Evolutionary conservation across 2,329 filamentous ascomycete genomes (phyloP).

Genomic region (Pseudogymnoascus sp.): DNA sequence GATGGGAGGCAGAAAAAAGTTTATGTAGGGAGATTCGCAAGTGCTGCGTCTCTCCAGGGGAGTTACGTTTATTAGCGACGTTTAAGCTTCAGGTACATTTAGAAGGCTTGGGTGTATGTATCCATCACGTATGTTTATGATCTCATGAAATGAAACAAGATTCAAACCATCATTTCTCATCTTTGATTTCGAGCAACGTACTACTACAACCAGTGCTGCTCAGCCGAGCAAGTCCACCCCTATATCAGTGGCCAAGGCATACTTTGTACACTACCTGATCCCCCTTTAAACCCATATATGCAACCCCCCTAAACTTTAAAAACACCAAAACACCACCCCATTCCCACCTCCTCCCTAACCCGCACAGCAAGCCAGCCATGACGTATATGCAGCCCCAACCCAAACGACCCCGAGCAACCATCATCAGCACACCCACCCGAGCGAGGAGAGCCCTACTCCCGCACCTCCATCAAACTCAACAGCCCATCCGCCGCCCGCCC

Average conservation of each 20-base stretch:
- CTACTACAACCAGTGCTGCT: background rate
- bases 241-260: background rate
- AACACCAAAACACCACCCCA: background rate
- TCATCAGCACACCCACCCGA: background rate
- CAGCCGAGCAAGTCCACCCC: background rate
- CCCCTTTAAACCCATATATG: conserved; percentile 3
- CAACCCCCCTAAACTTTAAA: background rate
- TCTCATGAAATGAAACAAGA: conserved; percentile 1
- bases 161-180: background rate
- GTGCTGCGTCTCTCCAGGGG: background rate
- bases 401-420: background rate
- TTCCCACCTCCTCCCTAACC: background rate
- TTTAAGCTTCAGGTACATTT: background rate
- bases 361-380: conserved; percentile 2
- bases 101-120: background rate
- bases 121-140: background rate
- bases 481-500: conserved; percentile 47
- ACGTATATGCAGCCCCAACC: conserved; percentile 6
- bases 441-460: background rate
- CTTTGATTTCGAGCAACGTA: conserved; percentile 1
- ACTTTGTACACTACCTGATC: background rate
- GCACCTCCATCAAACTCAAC: conserved; percentile 29
- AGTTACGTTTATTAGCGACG: background rate
- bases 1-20: background rate
- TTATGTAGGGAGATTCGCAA: background rate